phyloP scores from a whole-genome alignment of 2,329 filamentous ascomycete species.

The Penicillium italicum region DNA sequence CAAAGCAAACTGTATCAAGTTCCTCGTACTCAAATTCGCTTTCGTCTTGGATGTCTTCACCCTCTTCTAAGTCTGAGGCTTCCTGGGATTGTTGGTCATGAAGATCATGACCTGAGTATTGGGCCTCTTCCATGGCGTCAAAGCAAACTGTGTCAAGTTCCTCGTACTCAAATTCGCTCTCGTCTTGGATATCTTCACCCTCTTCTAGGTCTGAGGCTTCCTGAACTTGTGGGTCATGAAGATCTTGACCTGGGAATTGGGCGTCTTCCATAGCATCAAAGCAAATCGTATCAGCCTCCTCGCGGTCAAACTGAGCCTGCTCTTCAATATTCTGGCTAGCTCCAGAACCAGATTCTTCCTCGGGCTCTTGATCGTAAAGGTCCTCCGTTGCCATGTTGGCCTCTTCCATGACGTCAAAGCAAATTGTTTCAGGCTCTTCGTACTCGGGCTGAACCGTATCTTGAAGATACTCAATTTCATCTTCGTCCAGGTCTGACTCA shows the following conservation, averaged over 20 bases:
- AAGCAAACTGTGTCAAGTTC: conserved; percentile 12
- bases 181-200: not conserved
- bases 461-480: conserved; percentile 6
- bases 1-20: conserved; percentile 4
- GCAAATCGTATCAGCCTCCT: conserved; percentile 13
- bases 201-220: not conserved
- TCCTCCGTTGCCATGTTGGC: not conserved
- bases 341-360: too few relatives aligned
- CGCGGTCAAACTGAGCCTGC: not conserved
- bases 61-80: not conserved
- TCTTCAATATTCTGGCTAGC: too few relatives aligned
- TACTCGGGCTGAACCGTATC: not conserved
- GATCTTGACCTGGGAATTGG: not conserved
- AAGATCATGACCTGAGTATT: not conserved
- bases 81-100: not conserved
- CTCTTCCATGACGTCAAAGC: conserved; percentile 4
- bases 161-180: conserved; percentile 1
- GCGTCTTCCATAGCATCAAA: conserved; percentile 6
- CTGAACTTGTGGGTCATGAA: not conserved
- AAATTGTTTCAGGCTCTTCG: conserved; percentile 16
- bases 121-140: conserved; percentile 5
- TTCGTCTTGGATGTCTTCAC: not conserved
- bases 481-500: not conserved
- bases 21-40: conserved; percentile 12
- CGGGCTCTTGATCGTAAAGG: too few relatives aligned